Base-by-base conservation (phyloP, 2,329 filamentous ascomycete species). In the Penicillium sp. region DNA sequence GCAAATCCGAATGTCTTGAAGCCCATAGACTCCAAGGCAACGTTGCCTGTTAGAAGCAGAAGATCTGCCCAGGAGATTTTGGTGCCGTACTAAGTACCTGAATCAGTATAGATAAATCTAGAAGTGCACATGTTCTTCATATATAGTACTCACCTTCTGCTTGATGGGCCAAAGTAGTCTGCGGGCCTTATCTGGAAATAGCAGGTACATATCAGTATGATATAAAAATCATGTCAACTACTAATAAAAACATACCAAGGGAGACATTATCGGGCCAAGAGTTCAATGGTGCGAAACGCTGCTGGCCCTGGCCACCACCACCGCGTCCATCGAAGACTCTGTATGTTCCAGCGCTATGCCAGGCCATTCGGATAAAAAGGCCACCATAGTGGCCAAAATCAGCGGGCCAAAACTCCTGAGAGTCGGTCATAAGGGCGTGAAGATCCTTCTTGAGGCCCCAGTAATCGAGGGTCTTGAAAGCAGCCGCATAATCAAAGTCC, bases 11-110 rank as follows among this genome's bases (percentile, higher is more conserved):
- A 85, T 38, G 88, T 85, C 76, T 85, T 83, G 76, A 89, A 83
- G 58, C 86, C 89, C 86, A 90, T 90, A 60, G 83, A 84, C 76
- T 92, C 89, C 61, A 92, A 81, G 45, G 89, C 88, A 16, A 91
- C 88, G 71, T 91, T 91, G 62, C 89, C 89, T 29, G 87, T 83
- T 52, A 92, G 81, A 55, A 90, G 79, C 47, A 88, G 72, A 57
- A 92, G 76, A 70, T 92, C 89, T 24, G 88, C 86, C 89, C 89
- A 92, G 0, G 89, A 91, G 74, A 92, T 88, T 79, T 89, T 90
- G 80, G 85, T 85, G 72, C 89, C 89, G 63, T 92, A 92, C 81
- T 56, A 26, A 11, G 4, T 13, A 22, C 2, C 1, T 3, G 4
- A 8, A 11, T 52, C 22, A 52, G 38, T n/a, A 18, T 16, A 5